Percentiles rank a stretch among this genome's conserved stretches.
Conservation (phyloP, 306 rosid genomes). For the Vigna angularis region DNA sequence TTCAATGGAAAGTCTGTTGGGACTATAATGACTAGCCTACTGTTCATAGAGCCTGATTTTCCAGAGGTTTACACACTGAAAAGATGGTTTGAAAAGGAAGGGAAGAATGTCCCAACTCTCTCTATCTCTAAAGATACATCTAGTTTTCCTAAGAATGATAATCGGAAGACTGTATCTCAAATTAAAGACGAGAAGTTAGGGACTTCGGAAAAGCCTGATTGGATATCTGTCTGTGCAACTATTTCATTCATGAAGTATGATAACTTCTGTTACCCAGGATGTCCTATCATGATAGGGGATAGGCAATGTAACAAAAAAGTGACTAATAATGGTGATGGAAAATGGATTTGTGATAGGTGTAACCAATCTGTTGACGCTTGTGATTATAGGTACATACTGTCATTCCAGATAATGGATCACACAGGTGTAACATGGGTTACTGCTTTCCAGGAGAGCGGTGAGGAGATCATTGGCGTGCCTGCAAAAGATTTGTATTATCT, state of each 20-base stretch:
- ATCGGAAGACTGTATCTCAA: conserved; percentile 73
- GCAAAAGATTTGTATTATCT: conserved; percentile 73
- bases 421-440: conserved; percentile 89
- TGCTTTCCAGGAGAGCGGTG: conserved; percentile 93
- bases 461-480: conserved; percentile 82
- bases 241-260: conserved; percentile 73
- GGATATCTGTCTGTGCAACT: conserved; percentile 80
- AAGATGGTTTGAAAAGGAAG: conserved; percentile 82
- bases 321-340: conserved; percentile 84
- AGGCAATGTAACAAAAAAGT: conserved; percentile 91
- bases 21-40: conserved; percentile 73
- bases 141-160: conserved; percentile 56
- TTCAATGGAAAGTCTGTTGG: conserved; percentile 88
- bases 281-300: conserved; percentile 82
- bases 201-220: conserved; percentile 93
- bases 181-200: conserved; percentile 94
- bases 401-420: conserved; percentile 84
- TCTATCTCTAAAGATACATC: conserved; percentile 74
- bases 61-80: conserved; percentile 64
- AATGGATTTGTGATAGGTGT: conserved; percentile 91
- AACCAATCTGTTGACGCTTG: conserved; percentile 65
- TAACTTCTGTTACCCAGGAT: conserved; percentile 82
- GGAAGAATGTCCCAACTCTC: conserved; percentile 63
- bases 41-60: conserved; percentile 72
- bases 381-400: conserved; percentile 86